A percentile compares a stretch with the other conserved stretches of the same genome.
Conservation (phyloP, 805 yeast species). For the Suhomyces canberraensis region DNA sequence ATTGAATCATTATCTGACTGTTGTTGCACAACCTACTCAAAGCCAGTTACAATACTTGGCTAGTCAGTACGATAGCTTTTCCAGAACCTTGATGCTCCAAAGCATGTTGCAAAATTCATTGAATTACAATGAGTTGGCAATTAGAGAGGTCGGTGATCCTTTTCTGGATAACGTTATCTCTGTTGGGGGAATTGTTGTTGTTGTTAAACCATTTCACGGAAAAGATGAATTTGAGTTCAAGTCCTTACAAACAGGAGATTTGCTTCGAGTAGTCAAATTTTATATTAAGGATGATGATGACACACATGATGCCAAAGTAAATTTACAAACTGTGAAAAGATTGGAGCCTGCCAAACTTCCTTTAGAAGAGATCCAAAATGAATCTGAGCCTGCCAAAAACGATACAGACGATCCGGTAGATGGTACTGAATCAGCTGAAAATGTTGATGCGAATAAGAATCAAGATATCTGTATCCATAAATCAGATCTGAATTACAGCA, state of each 20-base stretch:
- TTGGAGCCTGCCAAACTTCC: not conserved
- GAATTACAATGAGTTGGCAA: conserved; percentile 11
- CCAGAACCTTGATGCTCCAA: conserved; percentile 27
- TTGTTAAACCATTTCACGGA: conserved; percentile 26
- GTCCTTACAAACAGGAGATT: conserved; percentile 28
- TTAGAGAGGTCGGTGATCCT: conserved; percentile 28
- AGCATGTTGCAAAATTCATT: conserved; percentile 16
- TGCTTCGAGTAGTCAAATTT: conserved; percentile 26
- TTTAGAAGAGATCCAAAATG: no score
- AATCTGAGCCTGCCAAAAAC: no score
- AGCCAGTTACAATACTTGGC: conserved; percentile 11
- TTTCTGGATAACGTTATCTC: conserved; percentile 19
- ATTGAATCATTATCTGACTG: conserved; percentile 8
- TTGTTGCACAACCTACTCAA: conserved; percentile 13
- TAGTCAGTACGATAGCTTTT: conserved; percentile 22
- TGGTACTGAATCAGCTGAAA: no score
- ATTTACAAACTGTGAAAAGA: not conserved
- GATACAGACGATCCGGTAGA: no score
- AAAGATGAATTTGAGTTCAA: conserved; percentile 16
- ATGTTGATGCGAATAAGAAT: no score
- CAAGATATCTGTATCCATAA: not conserved
- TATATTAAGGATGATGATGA: conserved; percentile 11
- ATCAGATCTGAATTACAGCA: conserved; percentile 14
- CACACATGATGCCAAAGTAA: not conserved
- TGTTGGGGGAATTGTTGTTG: conserved; percentile 32